Conservation (phyloP, 1,139 yeast species). For the Hyphopichia burtonii region DNA sequence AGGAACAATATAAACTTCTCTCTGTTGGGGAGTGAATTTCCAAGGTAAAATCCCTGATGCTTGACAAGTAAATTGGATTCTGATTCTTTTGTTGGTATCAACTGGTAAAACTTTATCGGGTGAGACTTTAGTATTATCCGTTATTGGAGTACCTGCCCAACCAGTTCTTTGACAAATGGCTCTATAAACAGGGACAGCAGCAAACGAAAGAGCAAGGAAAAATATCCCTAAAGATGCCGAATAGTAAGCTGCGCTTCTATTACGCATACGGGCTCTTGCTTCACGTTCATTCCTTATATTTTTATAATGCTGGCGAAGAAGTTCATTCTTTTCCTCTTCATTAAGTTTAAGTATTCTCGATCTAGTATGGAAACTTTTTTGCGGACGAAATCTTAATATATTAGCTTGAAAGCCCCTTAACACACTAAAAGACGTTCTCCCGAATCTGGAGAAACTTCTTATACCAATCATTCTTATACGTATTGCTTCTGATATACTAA, state of each 20-base stretch:
- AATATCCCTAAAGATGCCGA: slow-evolving; percentile 68
- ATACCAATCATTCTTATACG: neutral
- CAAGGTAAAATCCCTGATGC: slow-evolving; percentile 91
- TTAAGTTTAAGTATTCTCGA: neutral
- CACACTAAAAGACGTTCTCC: neutral
- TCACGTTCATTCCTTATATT: slow-evolving; percentile 21
- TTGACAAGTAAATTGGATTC: slow-evolving; percentile 86
- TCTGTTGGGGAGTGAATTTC: slow-evolving; percentile 92
- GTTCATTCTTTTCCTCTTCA: slow-evolving; percentile 4
- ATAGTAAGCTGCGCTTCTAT: slow-evolving; percentile 65
- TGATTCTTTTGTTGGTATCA: slow-evolving; percentile 76
- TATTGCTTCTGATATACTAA: too few species aligned
- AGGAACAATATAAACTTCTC: slow-evolving; percentile 90
- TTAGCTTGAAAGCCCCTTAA: neutral
- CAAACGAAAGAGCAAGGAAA: slow-evolving; percentile 79
- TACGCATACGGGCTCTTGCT: slow-evolving; percentile 29
- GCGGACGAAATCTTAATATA: neutral
- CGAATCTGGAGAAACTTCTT: neutral
- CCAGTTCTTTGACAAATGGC: slow-evolving; percentile 95
- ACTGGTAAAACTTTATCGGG: slow-evolving; percentile 88
- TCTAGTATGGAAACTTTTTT: neutral
- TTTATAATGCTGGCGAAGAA: slow-evolving; percentile 11
- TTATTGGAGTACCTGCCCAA: slow-evolving; percentile 92
- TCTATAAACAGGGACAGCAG: slow-evolving; percentile 90
- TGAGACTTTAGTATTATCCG: slow-evolving; percentile 77